Conservation (phyloP, 441 rosid species). For the Dalechampia spathulata region DNA sequence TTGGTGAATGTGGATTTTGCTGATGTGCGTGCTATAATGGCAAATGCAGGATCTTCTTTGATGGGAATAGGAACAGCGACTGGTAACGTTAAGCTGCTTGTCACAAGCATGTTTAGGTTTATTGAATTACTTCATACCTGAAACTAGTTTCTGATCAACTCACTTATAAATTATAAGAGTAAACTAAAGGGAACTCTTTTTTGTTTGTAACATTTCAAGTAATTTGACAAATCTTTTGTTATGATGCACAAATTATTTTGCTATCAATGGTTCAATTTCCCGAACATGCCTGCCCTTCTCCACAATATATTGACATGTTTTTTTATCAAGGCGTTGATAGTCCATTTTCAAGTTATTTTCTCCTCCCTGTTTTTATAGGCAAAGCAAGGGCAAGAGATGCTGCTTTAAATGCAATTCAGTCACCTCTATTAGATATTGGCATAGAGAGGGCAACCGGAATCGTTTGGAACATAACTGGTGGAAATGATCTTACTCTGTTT, state of each 20-base stretch:
- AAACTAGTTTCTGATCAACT: background rate
- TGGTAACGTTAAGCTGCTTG: conserved; percentile 31
- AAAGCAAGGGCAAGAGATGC: conserved; percentile 98
- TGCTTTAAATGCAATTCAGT: conserved; percentile 93
- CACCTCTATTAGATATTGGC: conserved; percentile 89
- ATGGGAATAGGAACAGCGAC: conserved; percentile 94
- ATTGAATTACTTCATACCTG: background rate
- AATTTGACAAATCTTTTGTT: too few species aligned
- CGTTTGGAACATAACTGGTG: conserved; percentile 97
- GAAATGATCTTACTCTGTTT: conserved; percentile 77
- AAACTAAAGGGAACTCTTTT: too few species aligned
- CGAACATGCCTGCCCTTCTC: background rate
- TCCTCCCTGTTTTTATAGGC: conserved; percentile 35
- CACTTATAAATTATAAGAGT: too few species aligned
- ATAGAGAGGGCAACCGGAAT: conserved; percentile 99
- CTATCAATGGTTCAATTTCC: conserved; percentile 7
- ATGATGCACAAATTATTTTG: background rate
- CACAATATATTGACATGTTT: background rate
- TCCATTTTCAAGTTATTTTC: conserved; percentile 1
- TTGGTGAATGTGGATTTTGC: conserved; percentile 98
- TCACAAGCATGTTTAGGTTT: conserved; percentile 3
- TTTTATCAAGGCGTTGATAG: background rate
- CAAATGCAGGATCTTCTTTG: conserved; percentile 91
- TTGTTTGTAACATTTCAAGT: too few species aligned
- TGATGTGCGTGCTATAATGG: conserved; percentile 98